These are phyloP conservation scores for Ottelia alismoides DNA, from an alignment of 106 monocot genomes.

Conservation along the genomic window DNA sequence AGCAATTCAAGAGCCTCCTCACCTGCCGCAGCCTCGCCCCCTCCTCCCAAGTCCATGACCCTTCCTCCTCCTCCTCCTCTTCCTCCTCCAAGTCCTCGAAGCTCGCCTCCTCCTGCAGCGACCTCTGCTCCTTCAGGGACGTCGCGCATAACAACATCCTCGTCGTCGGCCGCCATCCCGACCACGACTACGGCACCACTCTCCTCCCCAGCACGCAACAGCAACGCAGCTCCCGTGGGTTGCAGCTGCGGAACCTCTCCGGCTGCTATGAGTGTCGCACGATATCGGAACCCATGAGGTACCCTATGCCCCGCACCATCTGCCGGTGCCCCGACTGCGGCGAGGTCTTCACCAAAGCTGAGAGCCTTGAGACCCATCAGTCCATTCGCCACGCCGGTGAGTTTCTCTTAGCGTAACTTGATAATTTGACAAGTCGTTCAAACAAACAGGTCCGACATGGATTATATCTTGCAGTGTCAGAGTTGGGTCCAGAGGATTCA, in stretches of 20 bases:
- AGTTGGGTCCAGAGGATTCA: no score
- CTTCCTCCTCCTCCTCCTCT: constrained; percentile 4
- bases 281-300: constrained; percentile 17
- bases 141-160: constrained; percentile 22
- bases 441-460: no score
- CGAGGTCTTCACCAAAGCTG: no score
- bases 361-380: no score
- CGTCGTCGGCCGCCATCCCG: constrained; percentile 19
- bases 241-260: constrained; percentile 40
- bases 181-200: constrained; percentile 2
- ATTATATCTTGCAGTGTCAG: no score
- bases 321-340: no score
- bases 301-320: no score
- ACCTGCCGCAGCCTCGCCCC: constrained; percentile 36
- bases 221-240: constrained; percentile 19
- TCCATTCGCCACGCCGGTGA: no score
- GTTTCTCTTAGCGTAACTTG: no score
- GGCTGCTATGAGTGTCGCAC: constrained; percentile 86
- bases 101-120: constrained; percentile 28
- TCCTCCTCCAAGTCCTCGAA: neutral
- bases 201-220: neutral
- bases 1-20: constrained; percentile 51
- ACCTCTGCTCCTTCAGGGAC: constrained; percentile 47
- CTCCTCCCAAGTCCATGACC: constrained; percentile 19
- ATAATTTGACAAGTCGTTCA: no score